phyloP scores from a whole-genome alignment of 768 basidiomycete genomes.

The Porpolomopsis calyptriformis region DNA sequence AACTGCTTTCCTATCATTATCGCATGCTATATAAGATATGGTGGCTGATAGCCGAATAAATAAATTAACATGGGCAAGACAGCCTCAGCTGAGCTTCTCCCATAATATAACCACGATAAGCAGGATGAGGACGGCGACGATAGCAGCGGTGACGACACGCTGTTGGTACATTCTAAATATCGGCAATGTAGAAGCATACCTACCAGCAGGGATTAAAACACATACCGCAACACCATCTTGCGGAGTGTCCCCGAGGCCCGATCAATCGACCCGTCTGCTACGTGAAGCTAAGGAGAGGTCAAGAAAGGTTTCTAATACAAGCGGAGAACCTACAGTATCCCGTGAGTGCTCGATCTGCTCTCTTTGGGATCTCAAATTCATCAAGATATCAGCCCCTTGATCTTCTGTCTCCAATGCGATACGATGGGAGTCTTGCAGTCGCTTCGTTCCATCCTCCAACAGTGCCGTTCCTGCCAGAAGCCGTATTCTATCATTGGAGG shows the following conservation, averaged over 20 bases:
- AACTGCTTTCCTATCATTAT: too few relatives aligned
- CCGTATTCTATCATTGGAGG: conserved; percentile 63
- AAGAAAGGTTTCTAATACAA: neutral
- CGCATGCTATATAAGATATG: too few relatives aligned
- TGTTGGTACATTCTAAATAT: conserved; percentile 93
- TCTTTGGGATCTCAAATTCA: conserved; percentile 74
- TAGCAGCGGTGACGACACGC: conserved; percentile 75
- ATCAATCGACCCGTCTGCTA: conserved; percentile 84
- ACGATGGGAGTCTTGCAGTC: conserved; percentile 83
- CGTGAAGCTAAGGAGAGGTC: conserved; percentile 46
- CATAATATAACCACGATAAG: conserved; percentile 76
- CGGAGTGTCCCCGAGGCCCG: conserved; percentile 85
- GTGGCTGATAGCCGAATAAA: too few relatives aligned
- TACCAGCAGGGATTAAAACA: conserved; percentile 16
- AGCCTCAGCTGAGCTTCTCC: conserved; percentile 49
- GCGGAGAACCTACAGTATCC: conserved; percentile 58
- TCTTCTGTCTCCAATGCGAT: conserved; percentile 95
- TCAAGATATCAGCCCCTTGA: conserved; percentile 85
- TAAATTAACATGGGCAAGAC: too few relatives aligned
- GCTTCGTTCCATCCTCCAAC: conserved; percentile 73
- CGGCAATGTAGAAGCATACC: conserved; percentile 23
- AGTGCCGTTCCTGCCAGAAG: conserved; percentile 68
- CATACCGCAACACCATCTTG: conserved; percentile 91
- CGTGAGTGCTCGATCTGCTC: conserved; percentile 93
- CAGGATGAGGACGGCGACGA: conserved; percentile 74